Evolutionary conservation across 805 yeast genomes (phyloP).

Genomic region (Ogataea populi-albae): DNA sequence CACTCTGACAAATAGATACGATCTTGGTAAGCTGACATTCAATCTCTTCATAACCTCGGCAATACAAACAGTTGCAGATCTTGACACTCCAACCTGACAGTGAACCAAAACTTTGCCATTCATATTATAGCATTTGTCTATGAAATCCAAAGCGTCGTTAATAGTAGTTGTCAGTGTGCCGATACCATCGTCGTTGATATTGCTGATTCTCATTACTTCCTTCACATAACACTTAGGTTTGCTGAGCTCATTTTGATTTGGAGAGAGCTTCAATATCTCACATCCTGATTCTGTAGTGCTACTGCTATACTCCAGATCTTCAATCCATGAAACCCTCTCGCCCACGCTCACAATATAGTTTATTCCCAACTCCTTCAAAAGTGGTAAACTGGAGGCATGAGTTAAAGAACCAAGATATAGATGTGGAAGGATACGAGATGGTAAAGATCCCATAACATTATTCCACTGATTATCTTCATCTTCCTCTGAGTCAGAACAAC

Average conservation of each 20-base stretch:
- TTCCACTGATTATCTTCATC: constrained; percentile 31
- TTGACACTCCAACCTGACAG: constrained; percentile 92
- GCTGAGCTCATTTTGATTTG: constrained; percentile 14
- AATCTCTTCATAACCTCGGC: constrained; percentile 89
- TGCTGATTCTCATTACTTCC: constrained; percentile 59
- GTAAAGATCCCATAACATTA: constrained; percentile 59
- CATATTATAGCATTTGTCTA: constrained; percentile 49
- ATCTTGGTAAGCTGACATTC: constrained; percentile 63
- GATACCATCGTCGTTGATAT: constrained; percentile 88
- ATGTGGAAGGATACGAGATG: constrained; percentile 80
- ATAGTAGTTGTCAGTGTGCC: constrained; percentile 67
- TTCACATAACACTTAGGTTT: constrained; percentile 34
- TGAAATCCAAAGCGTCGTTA: constrained; percentile 60
- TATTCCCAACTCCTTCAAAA: constrained; percentile 66
- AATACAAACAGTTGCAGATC: constrained; percentile 93
- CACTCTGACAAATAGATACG: constrained; percentile 86
- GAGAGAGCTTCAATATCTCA: constrained; percentile 25
- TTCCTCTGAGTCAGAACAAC: constrained; percentile 6
- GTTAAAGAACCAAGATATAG: constrained; percentile 78
- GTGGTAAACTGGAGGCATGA: constrained; percentile 72
- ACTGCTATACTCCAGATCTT: constrained; percentile 19
- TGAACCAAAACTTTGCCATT: constrained; percentile 70
- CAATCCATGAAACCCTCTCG: constrained; percentile 67
- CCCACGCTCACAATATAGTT: constrained; percentile 82
- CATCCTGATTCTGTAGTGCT: constrained; percentile 27